These are phyloP conservation scores for Aspergillus brasiliensis DNA, from an alignment of 2,329 filamentous ascomycete genomes.

Conservation along the genomic window DNA sequence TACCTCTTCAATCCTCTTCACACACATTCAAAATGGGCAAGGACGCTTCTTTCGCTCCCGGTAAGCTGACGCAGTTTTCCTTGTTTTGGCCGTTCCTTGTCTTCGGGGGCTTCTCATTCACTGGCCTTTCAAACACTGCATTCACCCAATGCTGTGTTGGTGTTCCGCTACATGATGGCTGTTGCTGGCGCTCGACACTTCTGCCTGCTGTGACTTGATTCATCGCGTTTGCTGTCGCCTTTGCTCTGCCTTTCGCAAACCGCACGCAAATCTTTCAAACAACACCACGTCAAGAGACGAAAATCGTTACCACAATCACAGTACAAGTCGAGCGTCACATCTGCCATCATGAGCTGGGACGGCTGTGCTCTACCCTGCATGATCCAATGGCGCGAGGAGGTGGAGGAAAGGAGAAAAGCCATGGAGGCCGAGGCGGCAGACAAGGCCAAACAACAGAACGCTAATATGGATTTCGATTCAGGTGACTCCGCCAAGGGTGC, in stretches of 20 bases:
- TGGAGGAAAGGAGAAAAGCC: slow-evolving; percentile 24
- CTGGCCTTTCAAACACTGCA: neutral
- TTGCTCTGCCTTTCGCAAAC: neutral
- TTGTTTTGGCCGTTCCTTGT: slow-evolving; percentile 5
- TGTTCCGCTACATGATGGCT: neutral
- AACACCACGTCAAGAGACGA: neutral
- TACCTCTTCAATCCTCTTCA: slow-evolving; percentile 31
- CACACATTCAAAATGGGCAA: slow-evolving; percentile 43
- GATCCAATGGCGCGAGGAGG: slow-evolving; percentile 28
- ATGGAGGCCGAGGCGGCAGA: slow-evolving; percentile 17
- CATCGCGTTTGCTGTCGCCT: neutral
- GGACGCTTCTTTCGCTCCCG: slow-evolving; percentile 49
- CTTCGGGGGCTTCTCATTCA: neutral
- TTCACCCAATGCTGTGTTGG: neutral
- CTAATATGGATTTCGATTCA: slow-evolving; percentile 46
- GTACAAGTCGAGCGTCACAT: neutral
- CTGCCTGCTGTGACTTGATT: neutral
- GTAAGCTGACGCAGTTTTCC: slow-evolving; percentile 39
- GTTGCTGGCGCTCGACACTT: neutral
- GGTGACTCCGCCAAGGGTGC: slow-evolving; percentile 96
- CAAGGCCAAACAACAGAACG: slow-evolving; percentile 20
- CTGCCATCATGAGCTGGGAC: slow-evolving; percentile 29
- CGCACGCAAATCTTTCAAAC: neutral
- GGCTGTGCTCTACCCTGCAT: slow-evolving; percentile 25
- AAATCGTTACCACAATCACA: neutral